A percentile compares a stretch with the other conserved stretches of the same genome.
phyloP scores from a whole-genome alignment of 306 rosid species.

The Cucumis cinereus region DNA sequence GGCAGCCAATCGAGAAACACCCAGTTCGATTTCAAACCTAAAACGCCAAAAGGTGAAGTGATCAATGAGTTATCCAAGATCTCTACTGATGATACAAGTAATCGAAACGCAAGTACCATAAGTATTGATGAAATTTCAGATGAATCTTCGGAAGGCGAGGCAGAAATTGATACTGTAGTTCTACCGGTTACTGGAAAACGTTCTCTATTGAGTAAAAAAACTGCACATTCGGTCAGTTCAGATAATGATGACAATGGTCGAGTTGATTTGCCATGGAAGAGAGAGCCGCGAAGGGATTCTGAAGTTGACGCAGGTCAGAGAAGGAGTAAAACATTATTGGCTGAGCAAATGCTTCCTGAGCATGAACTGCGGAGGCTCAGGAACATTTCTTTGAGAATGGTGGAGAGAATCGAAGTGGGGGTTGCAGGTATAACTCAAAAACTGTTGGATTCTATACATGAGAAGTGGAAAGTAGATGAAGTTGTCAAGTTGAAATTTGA shows the following conservation, averaged over 20 bases:
- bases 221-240: neutral
- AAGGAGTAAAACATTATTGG: constrained; percentile 41
- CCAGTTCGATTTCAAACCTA: constrained; percentile 15
- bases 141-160: constrained; percentile 7
- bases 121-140: constrained; percentile 10
- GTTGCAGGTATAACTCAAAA: constrained; percentile 60
- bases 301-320: constrained; percentile 18
- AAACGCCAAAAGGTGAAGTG: neutral
- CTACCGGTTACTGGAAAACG: neutral
- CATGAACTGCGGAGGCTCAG: constrained; percentile 79
- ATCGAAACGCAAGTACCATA: neutral
- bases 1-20: constrained; percentile 18
- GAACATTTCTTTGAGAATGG: constrained; percentile 63
- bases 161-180: constrained; percentile 2
- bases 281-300: constrained; percentile 12
- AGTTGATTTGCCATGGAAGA: constrained; percentile 14
- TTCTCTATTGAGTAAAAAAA: neutral
- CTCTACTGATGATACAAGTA: neutral
- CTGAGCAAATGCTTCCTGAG: constrained; percentile 54
- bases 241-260: constrained; percentile 5
- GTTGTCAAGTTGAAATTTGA: constrained; percentile 79
- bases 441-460: constrained; percentile 50
- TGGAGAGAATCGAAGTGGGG: constrained; percentile 66
- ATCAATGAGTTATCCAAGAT: constrained; percentile 3
- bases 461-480: constrained; percentile 62